Evolutionary conservation across 2,329 filamentous ascomycete genomes (phyloP).

Genomic region (Fusarium verrucosum): DNA sequence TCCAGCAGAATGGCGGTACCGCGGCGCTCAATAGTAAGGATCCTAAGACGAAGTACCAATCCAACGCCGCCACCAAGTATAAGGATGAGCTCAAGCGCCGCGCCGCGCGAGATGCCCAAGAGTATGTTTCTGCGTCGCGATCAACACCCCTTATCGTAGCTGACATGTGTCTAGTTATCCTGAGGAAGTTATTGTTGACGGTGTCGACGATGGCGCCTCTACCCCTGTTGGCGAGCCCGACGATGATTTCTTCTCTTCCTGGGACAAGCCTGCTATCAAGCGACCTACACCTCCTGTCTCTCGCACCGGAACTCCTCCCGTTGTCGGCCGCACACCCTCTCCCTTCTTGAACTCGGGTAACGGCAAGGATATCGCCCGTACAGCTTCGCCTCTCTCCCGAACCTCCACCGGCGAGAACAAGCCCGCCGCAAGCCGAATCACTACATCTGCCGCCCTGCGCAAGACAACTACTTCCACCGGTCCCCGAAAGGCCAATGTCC

Average conservation of each 20-base stretch:
- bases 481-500: slow-evolving; percentile 84
- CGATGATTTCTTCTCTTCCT: slow-evolving; percentile 98
- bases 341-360: slow-evolving; percentile 85
- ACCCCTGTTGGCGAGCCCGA: slow-evolving; percentile 87
- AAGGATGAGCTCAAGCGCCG: slow-evolving; percentile 94
- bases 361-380: slow-evolving; percentile 76
- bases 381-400: slow-evolving; percentile 82
- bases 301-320: slow-evolving; percentile 84
- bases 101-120: slow-evolving; percentile 81
- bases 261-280: slow-evolving; percentile 98
- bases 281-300: slow-evolving; percentile 93
- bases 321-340: slow-evolving; percentile 83
- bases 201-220: slow-evolving; percentile 71
- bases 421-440: slow-evolving; percentile 75
- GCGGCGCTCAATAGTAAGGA: slow-evolving; percentile 97
- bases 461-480: slow-evolving; percentile 73
- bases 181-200: slow-evolving; percentile 84
- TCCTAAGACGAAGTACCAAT: slow-evolving; percentile 95
- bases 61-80: slow-evolving; percentile 92
- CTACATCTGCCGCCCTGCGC: slow-evolving; percentile 81
- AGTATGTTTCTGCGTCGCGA: slow-evolving; percentile 65
- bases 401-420: slow-evolving; percentile 62
- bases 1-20: slow-evolving; percentile 94
- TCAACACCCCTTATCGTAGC: slow-evolving; percentile 10
- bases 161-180: slow-evolving; percentile 70